These are phyloP conservation scores for Boletus pseudo-olivaceus DNA, from an alignment of 768 basidiomycete species.

Conservation along the genomic window DNA sequence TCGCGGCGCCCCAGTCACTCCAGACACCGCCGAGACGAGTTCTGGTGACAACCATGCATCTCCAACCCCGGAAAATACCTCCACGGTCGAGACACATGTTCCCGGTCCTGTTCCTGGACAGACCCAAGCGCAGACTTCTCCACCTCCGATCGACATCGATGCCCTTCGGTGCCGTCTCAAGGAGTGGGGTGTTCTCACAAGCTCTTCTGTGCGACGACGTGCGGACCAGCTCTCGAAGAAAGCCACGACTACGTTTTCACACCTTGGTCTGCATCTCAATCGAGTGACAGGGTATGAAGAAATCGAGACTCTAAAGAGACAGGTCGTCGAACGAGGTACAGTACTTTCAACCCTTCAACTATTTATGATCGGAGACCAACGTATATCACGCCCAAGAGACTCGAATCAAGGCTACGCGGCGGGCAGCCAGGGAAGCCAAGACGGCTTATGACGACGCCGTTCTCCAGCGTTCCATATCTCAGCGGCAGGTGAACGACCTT, in stretches of 20 bases:
- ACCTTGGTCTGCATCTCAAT: slow-evolving; percentile 78
- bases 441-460: slow-evolving; percentile 73
- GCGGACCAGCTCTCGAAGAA: slow-evolving; percentile 56
- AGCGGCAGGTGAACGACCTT: slow-evolving; percentile 94
- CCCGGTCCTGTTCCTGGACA: not conserved
- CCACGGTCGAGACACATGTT: not conserved
- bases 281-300: slow-evolving; percentile 88
- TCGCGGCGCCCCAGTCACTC: not conserved
- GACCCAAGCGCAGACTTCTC: not conserved
- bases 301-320: slow-evolving; percentile 76
- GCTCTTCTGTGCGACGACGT: slow-evolving; percentile 40
- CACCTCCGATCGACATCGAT: slow-evolving; percentile 20
- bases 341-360: slow-evolving; percentile 9
- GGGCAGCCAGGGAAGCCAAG: slow-evolving; percentile 71
- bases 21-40: not conserved
- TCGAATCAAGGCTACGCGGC: slow-evolving; percentile 62
- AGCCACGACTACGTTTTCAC: slow-evolving; percentile 60
- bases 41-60: slow-evolving; percentile 2
- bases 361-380: slow-evolving; percentile 7
- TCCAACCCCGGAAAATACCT: slow-evolving; percentile 1
- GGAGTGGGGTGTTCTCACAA: slow-evolving; percentile 44
- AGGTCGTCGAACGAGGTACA: slow-evolving; percentile 80
- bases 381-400: slow-evolving; percentile 51
- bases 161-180: slow-evolving; percentile 37
- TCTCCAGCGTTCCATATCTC: slow-evolving; percentile 74